Percentiles rank a stretch among this genome's conserved stretches.
These are phyloP conservation scores for Calocybe indica DNA, from an alignment of 768 basidiomycete species.

Conservation along the genomic window DNA sequence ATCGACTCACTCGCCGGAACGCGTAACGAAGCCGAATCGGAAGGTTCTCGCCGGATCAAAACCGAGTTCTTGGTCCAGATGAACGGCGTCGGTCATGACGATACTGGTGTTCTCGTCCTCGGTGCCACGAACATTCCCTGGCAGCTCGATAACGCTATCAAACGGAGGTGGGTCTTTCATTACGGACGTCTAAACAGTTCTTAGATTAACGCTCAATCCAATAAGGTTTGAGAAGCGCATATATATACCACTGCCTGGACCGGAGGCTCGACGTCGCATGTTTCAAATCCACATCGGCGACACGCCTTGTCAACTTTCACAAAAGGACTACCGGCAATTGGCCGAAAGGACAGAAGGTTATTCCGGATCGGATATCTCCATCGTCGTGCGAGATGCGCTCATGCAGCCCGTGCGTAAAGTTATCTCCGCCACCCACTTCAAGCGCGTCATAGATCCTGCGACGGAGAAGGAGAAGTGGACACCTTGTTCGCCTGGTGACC, in stretches of 20 bases:
- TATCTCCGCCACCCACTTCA: conserved; percentile 93
- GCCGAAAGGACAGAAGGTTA: conserved; percentile 91
- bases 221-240: conserved; percentile 93
- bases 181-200: background rate
- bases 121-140: conserved; percentile 99
- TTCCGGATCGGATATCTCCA: conserved; percentile 92
- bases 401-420: conserved; percentile 99
- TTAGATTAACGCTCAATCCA: background rate
- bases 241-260: conserved; percentile 94
- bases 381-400: conserved; percentile 91
- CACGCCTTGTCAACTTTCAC: conserved; percentile 80
- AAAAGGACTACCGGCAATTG: conserved; percentile 73
- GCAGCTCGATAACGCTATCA: conserved; percentile 97
- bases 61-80: conserved; percentile 98
- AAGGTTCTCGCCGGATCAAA: conserved; percentile 95
- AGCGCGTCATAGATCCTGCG: conserved; percentile 37
- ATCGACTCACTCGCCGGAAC: conserved; percentile 95
- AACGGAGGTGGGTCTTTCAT: conserved; percentile 61
- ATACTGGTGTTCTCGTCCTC: conserved; percentile 91
- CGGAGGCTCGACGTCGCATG: conserved; percentile 90
- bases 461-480: conserved; percentile 60
- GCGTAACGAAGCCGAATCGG: conserved; percentile 94
- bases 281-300: conserved; percentile 94
- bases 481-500: conserved; percentile 94
- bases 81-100: conserved; percentile 98